Percentiles rank a stretch among this genome's conserved stretches.
Conservation (phyloP, 2,329 filamentous ascomycete genomes). For the Fonsecaea multimorphosa region DNA sequence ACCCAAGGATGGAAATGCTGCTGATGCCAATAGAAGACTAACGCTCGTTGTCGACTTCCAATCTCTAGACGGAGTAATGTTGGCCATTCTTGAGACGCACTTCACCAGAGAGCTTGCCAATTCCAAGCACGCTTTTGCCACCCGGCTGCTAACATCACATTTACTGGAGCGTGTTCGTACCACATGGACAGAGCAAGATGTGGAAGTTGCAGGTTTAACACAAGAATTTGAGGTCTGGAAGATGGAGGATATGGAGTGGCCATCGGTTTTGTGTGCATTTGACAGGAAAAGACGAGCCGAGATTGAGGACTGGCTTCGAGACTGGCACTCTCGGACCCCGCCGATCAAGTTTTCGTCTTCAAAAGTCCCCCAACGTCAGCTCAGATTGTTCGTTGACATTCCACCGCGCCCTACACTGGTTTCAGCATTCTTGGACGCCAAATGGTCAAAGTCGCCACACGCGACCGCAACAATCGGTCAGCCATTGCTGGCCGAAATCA, state of each 20-base stretch:
- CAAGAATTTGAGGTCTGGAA: constrained; percentile 58
- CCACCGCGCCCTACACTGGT: constrained; percentile 83
- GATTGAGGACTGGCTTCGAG: constrained; percentile 58
- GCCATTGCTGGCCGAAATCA: constrained; percentile 54
- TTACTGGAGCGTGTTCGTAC: constrained; percentile 56
- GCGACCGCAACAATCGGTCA: constrained; percentile 50
- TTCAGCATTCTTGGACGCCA: constrained; percentile 68
- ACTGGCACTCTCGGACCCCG: constrained; percentile 60
- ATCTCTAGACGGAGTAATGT: constrained; percentile 75
- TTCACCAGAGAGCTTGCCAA: constrained; percentile 56
- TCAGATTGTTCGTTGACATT: constrained; percentile 88
- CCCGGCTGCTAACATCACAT: constrained; percentile 59
- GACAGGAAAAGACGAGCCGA: constrained; percentile 51
- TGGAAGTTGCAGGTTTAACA: constrained; percentile 62
- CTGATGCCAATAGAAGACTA: constrained; percentile 14
- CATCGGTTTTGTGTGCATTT: constrained; percentile 58
- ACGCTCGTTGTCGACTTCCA: constrained; percentile 76
- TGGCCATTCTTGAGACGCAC: constrained; percentile 52
- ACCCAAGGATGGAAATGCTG: constrained; percentile 16
- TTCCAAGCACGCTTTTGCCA: constrained; percentile 55
- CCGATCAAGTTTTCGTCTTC: constrained; percentile 25
- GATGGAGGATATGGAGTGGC: constrained; percentile 62
- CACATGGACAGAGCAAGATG: constrained; percentile 55
- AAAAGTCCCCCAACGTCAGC: constrained; percentile 56
- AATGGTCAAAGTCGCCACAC: constrained; percentile 13